Evolutionary conservation across 2,329 filamentous ascomycete species (phyloP).

Genomic region (Cryphonectria nitschkei): DNA sequence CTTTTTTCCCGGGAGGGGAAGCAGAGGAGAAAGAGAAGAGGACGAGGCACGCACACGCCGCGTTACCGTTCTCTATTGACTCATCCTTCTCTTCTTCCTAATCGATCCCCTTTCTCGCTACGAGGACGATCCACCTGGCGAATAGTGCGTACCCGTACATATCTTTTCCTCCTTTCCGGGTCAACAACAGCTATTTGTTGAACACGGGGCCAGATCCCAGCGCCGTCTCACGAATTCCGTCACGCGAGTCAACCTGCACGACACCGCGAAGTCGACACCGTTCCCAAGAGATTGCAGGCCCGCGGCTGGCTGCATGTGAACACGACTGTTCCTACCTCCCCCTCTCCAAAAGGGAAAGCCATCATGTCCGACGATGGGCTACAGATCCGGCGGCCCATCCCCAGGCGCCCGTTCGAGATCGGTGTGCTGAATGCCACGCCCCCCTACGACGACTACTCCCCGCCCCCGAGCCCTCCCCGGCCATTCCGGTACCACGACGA

Average conservation of each 20-base stretch:
- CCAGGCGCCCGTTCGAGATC: slow-evolving; percentile 71
- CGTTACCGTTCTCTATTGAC: not conserved
- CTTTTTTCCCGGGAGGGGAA: not conserved
- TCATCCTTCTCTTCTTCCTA: not conserved
- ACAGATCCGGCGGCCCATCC: slow-evolving; percentile 68
- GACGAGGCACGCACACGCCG: not conserved
- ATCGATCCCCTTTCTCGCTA: not conserved
- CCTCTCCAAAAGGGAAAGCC: not conserved
- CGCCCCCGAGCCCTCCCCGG: slow-evolving; percentile 35
- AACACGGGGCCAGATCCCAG: not conserved
- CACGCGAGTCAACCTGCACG: not conserved
- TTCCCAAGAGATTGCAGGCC: not conserved
- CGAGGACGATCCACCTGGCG: not conserved
- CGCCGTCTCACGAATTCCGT: not conserved
- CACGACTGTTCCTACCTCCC: slow-evolving; percentile 3
- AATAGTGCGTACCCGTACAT: not conserved
- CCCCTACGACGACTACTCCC: slow-evolving; percentile 42
- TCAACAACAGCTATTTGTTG: not conserved
- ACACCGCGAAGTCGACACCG: not conserved
- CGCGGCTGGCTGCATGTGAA: slow-evolving; percentile 10
- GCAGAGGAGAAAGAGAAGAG: not conserved
- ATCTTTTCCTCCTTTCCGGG: not conserved
- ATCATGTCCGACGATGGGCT: slow-evolving; percentile 51
- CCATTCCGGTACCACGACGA: slow-evolving; percentile 54
- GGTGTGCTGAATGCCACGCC: slow-evolving; percentile 52